Evolutionary conservation across 2,329 filamentous ascomycete species (phyloP), one percentile per base, ranked within the genome.

Genomic region (Bipolaris cookei): DNA sequence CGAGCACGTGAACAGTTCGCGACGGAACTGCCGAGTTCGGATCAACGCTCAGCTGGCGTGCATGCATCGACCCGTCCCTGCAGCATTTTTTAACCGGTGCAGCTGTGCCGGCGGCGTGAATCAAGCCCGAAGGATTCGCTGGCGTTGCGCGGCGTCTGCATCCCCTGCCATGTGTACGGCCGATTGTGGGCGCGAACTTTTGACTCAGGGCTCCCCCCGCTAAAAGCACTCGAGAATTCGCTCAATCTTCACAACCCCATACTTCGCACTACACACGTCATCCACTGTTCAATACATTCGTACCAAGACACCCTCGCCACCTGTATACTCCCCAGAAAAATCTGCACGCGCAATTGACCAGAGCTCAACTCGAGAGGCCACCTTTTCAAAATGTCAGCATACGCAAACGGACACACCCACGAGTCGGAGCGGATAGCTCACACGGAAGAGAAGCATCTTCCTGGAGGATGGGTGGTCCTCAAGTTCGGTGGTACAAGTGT

Each of bases 401-500:
- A 64, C 56, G 62, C 61, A 58, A 76, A 76, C 55, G 72, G 73
- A 38, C 59, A 71, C 68, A 73, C 60, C 47, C 67, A 71, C 64
- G 54, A 66, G 62, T 72, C 72, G 23, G 68, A 71, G 65, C 71
- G 73, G 72, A 77, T 75, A 77, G 70, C 75, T 59, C 75, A 76
- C 73, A 73, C 68, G 25, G 68, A 77, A 67, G 81, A 82, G 62
- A 79, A 80, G 69, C 75, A 82, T 62, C 69, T 83, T 42, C 80
- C 81, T 10, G 80, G 80, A 34, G 81, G 80, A 38, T 97, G 92
- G 93, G 84, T 96, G 28, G 90, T 97, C 48, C 92, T 97, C 77
- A 97, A 97, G 78, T 97, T 96, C 77, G 93, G 93, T 61, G 94
- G 94, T 49, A 99, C 94, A 50, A 96, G 91, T 73, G 90, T 98